Base-by-base conservation (phyloP, 75 land plant genomes). In the Azolla pinnata region DNA sequence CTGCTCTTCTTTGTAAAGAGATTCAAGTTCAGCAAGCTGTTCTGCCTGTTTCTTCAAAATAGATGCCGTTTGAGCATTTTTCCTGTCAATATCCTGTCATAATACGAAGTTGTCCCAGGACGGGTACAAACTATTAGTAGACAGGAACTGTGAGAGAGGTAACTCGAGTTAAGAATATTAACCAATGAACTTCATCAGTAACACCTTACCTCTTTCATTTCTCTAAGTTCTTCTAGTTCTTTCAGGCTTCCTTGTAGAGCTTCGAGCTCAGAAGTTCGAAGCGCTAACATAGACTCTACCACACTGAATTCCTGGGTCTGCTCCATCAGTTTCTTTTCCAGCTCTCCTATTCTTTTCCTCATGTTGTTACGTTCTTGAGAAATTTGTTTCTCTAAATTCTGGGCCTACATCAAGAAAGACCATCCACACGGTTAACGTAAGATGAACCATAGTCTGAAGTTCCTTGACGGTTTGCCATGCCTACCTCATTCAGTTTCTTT, bases 31-130 rank as follows among this genome's bases (percentile, higher is more conserved):
- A 71, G 68, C 79, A 38, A 95, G 56, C 54, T 95, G 99, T 28
- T 67, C 81, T 0, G 78, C 96, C 77, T 95, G 99, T 69, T 81
- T 86, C 67, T 79, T 95, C 64, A 95, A 75, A 58, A 95, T 83
- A 8, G 73, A 69, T 59, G 99, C 99, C 33, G 99, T 89, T 71
- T 95, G 96, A 52, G 79, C 90, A 81, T 95, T 86, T 77, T 89
- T 95, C 60, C 96, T 74, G 63, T 95, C 99, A 45, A 95, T 83
- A 31, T 95, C 99, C 99, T 95, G 71, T 33, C 46, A 2, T 46
- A 3, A 23, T 4, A 46, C 14, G 12, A 46, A 46, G 2, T 46
- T 23, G n/a, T n/a, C n/a, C n/a, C n/a, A n/a, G n/a, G n/a, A n/a
- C n/a, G n/a, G n/a, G n/a, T n/a, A n/a, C n/a, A n/a, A n/a, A n/a